Percentiles rank a stretch among this genome's conserved stretches.
Evolutionary conservation across 805 yeast genomes (phyloP).

Genomic region (Pichia thaimueangensis): DNA sequence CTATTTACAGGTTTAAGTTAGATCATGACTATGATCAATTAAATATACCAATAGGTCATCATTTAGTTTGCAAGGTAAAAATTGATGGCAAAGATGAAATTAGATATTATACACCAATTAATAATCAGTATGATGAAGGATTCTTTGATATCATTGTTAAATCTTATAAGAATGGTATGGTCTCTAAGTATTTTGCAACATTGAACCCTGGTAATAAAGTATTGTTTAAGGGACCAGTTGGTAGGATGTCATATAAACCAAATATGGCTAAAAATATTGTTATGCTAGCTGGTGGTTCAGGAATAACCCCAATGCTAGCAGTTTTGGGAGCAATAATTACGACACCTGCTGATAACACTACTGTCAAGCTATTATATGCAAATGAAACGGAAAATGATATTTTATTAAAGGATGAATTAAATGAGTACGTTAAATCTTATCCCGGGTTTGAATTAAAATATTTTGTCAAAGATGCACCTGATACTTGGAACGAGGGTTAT

Average conservation of each 20-base stretch:
- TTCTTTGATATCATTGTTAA: constrained; percentile 72
- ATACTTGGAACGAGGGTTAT: constrained; percentile 41
- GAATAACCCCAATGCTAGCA: constrained; percentile 86
- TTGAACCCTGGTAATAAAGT: constrained; percentile 60
- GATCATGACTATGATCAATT: constrained; percentile 54
- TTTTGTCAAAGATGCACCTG: constrained; percentile 46
- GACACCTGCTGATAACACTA: constrained; percentile 58
- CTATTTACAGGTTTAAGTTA: constrained; percentile 68
- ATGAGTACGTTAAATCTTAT: constrained; percentile 56
- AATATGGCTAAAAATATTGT: constrained; percentile 60
- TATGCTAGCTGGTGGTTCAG: constrained; percentile 80
- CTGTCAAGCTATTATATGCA: constrained; percentile 58
- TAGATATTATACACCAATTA: constrained; percentile 73
- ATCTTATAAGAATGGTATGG: constrained; percentile 65
- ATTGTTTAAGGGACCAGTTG: constrained; percentile 74
- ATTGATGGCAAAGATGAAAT: constrained; percentile 47
- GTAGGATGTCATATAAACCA: constrained; percentile 52
- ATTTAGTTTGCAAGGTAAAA: constrained; percentile 50
- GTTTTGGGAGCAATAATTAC: constrained; percentile 66
- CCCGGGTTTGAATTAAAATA: constrained; percentile 59
- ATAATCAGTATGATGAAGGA: constrained; percentile 63
- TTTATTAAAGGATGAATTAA: constrained; percentile 63
- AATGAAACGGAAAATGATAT: constrained; percentile 76
- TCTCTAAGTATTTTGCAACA: constrained; percentile 60
- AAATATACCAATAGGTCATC: constrained; percentile 69